Evolutionary conservation across 2,329 filamentous ascomycete species (phyloP).

Genomic region (Microcyclospora pomicola): DNA sequence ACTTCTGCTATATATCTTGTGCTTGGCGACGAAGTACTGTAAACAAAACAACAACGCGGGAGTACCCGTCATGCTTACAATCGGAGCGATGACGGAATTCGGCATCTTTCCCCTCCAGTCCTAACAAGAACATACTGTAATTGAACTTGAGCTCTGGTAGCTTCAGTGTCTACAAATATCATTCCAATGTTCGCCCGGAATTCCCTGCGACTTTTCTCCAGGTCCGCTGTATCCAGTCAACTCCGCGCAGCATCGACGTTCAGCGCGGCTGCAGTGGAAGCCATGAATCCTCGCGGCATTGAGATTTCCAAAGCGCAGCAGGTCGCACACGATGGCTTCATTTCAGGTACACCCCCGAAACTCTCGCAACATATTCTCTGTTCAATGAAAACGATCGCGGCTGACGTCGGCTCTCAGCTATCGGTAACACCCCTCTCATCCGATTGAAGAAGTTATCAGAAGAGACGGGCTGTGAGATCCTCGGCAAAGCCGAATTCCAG

Average conservation of each 20-base stretch:
- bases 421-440: slow-evolving; percentile 94
- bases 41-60: too few species aligned
- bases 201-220: slow-evolving; percentile 11
- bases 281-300: slow-evolving; percentile 35
- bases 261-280: slow-evolving; percentile 12
- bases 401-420: slow-evolving; percentile 44
- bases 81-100: too few species aligned
- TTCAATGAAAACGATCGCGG: background rate
- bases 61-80: too few species aligned
- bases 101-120: too few species aligned
- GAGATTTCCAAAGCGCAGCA: slow-evolving; percentile 69
- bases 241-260: slow-evolving; percentile 15
- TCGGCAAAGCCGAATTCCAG: slow-evolving; percentile 97
- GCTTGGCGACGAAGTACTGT: too few species aligned
- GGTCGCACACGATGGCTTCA: slow-evolving; percentile 56
- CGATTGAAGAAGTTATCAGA: slow-evolving; percentile 76
- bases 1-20: too few species aligned
- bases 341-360: slow-evolving; percentile 50
- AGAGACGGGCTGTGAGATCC: slow-evolving; percentile 81
- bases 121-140: too few species aligned
- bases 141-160: too few species aligned
- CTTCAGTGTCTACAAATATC: background rate
- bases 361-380: background rate
- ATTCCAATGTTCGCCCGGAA: slow-evolving; percentile 14
- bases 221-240: slow-evolving; percentile 9